Percentiles rank a stretch among this genome's conserved stretches.
phyloP scores from a whole-genome alignment of 2,329 filamentous ascomycete species.

The Colletotrichum godetiae region DNA sequence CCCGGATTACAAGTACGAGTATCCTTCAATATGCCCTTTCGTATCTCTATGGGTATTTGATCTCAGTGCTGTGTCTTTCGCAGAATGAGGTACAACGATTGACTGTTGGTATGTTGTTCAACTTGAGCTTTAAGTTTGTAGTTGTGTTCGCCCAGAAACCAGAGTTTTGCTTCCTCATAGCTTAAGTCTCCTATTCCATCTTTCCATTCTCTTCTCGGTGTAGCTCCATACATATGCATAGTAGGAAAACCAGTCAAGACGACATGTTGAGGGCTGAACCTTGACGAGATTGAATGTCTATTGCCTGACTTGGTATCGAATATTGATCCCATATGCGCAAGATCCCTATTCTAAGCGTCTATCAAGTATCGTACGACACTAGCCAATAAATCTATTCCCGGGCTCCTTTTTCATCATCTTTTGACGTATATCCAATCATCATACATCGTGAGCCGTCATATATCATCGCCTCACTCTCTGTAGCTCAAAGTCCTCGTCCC shows the following conservation, averaged over 20 bases:
- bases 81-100: too few relatives aligned
- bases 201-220: background rate
- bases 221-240: background rate
- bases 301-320: background rate
- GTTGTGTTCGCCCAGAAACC: background rate
- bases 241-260: background rate
- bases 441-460: background rate
- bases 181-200: background rate
- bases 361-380: background rate
- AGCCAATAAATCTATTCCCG: background rate
- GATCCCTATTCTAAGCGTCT: background rate
- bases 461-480: slow-evolving; percentile 11
- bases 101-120: too few relatives aligned
- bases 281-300: background rate
- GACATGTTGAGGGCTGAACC: background rate
- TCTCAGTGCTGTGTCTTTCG: too few relatives aligned
- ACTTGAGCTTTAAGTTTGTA: too few relatives aligned
- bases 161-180: background rate
- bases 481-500: slow-evolving; percentile 37
- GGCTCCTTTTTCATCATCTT: background rate
- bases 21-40: background rate
- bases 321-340: background rate
- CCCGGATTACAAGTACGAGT: background rate
- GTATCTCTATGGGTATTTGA: too few relatives aligned
- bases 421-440: too few relatives aligned